Evolutionary conservation across 805 yeast genomes (phyloP).

Genomic region (Ogataea thermomethanolica): DNA sequence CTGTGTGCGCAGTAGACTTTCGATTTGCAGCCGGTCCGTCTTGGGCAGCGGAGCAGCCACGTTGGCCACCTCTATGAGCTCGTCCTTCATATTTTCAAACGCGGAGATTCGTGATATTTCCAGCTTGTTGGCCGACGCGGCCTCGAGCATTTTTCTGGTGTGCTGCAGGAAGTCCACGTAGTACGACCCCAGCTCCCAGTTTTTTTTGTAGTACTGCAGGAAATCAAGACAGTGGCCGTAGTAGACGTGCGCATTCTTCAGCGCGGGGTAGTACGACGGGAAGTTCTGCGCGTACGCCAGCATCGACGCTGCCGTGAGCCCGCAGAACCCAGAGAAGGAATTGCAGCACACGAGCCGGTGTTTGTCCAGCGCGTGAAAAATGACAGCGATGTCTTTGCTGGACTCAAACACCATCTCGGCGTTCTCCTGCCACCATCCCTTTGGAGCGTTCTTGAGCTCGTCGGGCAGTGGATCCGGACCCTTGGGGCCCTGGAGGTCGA

Average conservation of each 20-base stretch:
- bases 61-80: slow-evolving; percentile 18
- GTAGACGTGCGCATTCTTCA: slow-evolving; percentile 11
- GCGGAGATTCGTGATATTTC: slow-evolving; percentile 13
- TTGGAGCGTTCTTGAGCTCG: slow-evolving; percentile 12
- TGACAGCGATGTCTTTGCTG: slow-evolving; percentile 6
- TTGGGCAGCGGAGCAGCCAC: slow-evolving; percentile 17
- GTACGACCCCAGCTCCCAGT: slow-evolving; percentile 18
- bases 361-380: slow-evolving; percentile 9
- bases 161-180: slow-evolving; percentile 12
- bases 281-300: slow-evolving; percentile 11
- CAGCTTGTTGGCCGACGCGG: slow-evolving; percentile 13
- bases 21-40: slow-evolving; percentile 10
- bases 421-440: slow-evolving; percentile 16
- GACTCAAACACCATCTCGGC: slow-evolving; percentile 12
- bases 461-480: slow-evolving; percentile 12
- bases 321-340: slow-evolving; percentile 14
- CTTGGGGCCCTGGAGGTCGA: slow-evolving; percentile 15
- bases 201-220: slow-evolving; percentile 11
- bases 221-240: slow-evolving; percentile 10
- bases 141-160: slow-evolving; percentile 14
- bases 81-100: slow-evolving; percentile 19
- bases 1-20: slow-evolving; percentile 8
- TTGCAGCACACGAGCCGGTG: slow-evolving; percentile 9
- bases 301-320: slow-evolving; percentile 17
- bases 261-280: slow-evolving; percentile 15